These are phyloP conservation scores for Eurotiales sp. DNA, from an alignment of 2,329 filamentous ascomycete genomes.

Conservation along the genomic window DNA sequence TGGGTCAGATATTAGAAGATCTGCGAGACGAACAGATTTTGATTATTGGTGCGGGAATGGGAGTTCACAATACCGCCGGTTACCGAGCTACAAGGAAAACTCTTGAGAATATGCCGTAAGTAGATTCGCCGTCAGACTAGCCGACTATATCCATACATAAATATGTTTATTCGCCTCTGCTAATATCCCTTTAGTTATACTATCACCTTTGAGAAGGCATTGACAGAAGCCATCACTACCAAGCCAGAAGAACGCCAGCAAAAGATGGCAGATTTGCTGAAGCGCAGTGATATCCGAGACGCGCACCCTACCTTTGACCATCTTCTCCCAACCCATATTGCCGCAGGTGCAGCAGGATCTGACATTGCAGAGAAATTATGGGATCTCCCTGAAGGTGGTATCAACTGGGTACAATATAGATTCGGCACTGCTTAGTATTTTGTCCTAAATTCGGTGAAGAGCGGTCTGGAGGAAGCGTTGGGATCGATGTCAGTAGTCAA, in stretches of 20 bases:
- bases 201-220: slow-evolving; percentile 62
- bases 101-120: slow-evolving; percentile 11
- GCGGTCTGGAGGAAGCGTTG: no score
- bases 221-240: slow-evolving; percentile 61
- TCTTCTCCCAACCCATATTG: slow-evolving; percentile 58
- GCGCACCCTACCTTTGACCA: slow-evolving; percentile 65
- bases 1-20: slow-evolving; percentile 63
- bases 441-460: no score
- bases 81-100: slow-evolving; percentile 27
- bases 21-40: slow-evolving; percentile 66
- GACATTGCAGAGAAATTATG: slow-evolving; percentile 46
- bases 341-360: slow-evolving; percentile 52
- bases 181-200: slow-evolving; percentile 48
- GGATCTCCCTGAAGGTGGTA: slow-evolving; percentile 48
- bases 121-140: neutral
- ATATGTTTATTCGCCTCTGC: neutral
- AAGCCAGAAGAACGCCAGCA: slow-evolving; percentile 40
- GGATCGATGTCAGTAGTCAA: no score
- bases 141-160: neutral
- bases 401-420: slow-evolving; percentile 55
- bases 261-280: slow-evolving; percentile 46
- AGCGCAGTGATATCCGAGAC: slow-evolving; percentile 52
- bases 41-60: slow-evolving; percentile 71
- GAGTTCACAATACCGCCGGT: slow-evolving; percentile 66
- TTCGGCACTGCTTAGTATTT: slow-evolving; percentile 34